Percentiles rank a stretch among this genome's conserved stretches.
Conservation (phyloP, 108 stramenopile genomes). For the Schizochytrium sp. region DNA sequence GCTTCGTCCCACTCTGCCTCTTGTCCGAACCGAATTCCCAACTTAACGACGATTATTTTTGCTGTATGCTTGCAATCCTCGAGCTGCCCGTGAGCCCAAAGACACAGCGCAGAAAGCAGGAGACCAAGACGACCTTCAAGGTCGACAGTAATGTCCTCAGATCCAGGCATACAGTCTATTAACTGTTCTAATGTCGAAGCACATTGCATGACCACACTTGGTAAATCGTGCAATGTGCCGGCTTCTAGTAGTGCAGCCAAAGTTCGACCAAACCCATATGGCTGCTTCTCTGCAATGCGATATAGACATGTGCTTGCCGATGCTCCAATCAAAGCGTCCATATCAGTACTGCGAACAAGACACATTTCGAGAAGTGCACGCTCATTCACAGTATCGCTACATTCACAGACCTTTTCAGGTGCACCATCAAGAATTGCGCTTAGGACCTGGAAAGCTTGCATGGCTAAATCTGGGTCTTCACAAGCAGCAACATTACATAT, state of each 20-base stretch:
- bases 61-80: constrained; percentile 57
- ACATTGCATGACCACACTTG: constrained; percentile 35
- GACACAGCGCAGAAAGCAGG: constrained; percentile 34
- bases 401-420: background rate
- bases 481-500: constrained; percentile 49
- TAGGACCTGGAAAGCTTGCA: constrained; percentile 20
- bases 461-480: constrained; percentile 35
- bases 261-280: constrained; percentile 46
- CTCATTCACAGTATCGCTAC: constrained; percentile 35
- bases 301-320: constrained; percentile 32
- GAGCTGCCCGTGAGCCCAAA: constrained; percentile 29
- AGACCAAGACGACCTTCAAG: constrained; percentile 31
- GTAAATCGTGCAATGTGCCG: constrained; percentile 21
- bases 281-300: constrained; percentile 51
- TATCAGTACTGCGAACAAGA: constrained; percentile 3
- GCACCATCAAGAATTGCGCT: constrained; percentile 4
- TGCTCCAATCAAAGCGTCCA: background rate
- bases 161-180: constrained; percentile 7
- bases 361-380: constrained; percentile 56
- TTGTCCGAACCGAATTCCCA: constrained; percentile 18
- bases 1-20: constrained; percentile 44
- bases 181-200: constrained; percentile 34
- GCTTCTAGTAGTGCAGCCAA: constrained; percentile 38
- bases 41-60: constrained; percentile 39
- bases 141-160: background rate